phyloP scores from a whole-genome alignment of 352 stramenopile species.

The Phytophthora nicotianae region DNA sequence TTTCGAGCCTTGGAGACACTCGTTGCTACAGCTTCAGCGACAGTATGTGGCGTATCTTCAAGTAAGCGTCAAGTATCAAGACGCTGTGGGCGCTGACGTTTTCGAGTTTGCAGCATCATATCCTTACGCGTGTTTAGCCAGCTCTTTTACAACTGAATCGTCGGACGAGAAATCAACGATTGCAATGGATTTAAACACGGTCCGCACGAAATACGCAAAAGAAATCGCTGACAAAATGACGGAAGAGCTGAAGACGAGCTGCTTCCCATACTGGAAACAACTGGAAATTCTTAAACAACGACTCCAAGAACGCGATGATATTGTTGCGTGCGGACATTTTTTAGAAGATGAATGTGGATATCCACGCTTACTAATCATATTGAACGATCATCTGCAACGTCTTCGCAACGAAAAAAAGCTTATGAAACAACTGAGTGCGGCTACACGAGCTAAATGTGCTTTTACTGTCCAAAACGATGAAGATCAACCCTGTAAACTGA shows the following conservation, averaged over 20 bases:
- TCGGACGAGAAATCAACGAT: slow-evolving; percentile 12
- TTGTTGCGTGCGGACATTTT: slow-evolving; percentile 13
- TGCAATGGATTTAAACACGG: slow-evolving; percentile 33
- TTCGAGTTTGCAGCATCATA: slow-evolving; percentile 57
- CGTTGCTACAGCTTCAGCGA: slow-evolving; percentile 35
- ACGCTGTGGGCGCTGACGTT: slow-evolving; percentile 43
- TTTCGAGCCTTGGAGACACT: slow-evolving; percentile 9
- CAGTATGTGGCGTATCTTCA: slow-evolving; percentile 35
- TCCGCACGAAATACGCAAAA: slow-evolving; percentile 49
- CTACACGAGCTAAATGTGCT: slow-evolving; percentile 19
- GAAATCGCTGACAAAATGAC: slow-evolving; percentile 56
- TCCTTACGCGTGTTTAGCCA: slow-evolving; percentile 44
- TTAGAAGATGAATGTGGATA: slow-evolving; percentile 17
- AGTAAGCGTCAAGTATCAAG: slow-evolving; percentile 39
- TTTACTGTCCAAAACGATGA: slow-evolving; percentile 27
- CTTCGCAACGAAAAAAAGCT: slow-evolving; percentile 47
- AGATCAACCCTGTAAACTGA: slow-evolving; percentile 27
- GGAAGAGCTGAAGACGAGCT: slow-evolving; percentile 47
- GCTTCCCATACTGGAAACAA: slow-evolving; percentile 51
- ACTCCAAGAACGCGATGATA: slow-evolving; percentile 30
- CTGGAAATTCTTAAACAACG: slow-evolving; percentile 45
- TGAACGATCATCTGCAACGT: slow-evolving; percentile 30
- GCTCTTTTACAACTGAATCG: slow-evolving; percentile 2
- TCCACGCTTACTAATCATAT: slow-evolving; percentile 7
- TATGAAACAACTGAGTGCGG: slow-evolving; percentile 28